phyloP scores from a whole-genome alignment of 305 asterid genomes.

The Rubia tinctorum region DNA sequence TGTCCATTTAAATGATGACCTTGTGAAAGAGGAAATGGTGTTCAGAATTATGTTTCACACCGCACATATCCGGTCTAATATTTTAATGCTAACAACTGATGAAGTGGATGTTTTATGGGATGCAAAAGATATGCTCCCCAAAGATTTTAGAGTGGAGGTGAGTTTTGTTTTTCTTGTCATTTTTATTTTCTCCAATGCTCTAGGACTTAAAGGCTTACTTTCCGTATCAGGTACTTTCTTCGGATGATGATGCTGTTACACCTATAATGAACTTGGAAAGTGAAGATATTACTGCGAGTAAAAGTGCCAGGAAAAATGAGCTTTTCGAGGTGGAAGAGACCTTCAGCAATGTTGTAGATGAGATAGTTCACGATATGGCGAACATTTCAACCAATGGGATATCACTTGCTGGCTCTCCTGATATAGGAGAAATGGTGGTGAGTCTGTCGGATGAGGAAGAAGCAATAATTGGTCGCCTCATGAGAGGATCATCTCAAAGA shows the following conservation, averaged over 20 bases:
- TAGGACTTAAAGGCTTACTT: slow-evolving; percentile 34
- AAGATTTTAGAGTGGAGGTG: slow-evolving; percentile 87
- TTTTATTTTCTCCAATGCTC: slow-evolving; percentile 27
- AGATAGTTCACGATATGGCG: background rate
- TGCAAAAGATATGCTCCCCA: slow-evolving; percentile 62
- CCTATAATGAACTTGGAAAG: no score
- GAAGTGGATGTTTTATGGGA: slow-evolving; percentile 95
- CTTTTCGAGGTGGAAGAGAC: slow-evolving; percentile 27
- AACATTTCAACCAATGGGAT: background rate
- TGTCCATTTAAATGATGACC: slow-evolving; percentile 82
- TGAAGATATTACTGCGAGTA: slow-evolving; percentile 54
- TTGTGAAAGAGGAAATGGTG: slow-evolving; percentile 76
- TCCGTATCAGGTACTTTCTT: slow-evolving; percentile 70
- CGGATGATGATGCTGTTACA: slow-evolving; percentile 55
- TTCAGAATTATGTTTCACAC: slow-evolving; percentile 94
- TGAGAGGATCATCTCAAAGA: slow-evolving; percentile 8
- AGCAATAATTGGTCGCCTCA: background rate
- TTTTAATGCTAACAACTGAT: slow-evolving; percentile 68
- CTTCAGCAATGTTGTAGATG: background rate
- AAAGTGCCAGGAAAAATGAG: slow-evolving; percentile 70
- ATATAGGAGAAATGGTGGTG: slow-evolving; percentile 5
- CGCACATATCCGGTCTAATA: slow-evolving; percentile 71
- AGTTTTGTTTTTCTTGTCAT: slow-evolving; percentile 29
- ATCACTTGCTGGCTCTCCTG: background rate
- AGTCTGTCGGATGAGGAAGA: slow-evolving; percentile 5